Evolutionary conservation across 2,329 filamentous ascomycete genomes (phyloP).

Genomic region (Hymenoscyphus repandus): DNA sequence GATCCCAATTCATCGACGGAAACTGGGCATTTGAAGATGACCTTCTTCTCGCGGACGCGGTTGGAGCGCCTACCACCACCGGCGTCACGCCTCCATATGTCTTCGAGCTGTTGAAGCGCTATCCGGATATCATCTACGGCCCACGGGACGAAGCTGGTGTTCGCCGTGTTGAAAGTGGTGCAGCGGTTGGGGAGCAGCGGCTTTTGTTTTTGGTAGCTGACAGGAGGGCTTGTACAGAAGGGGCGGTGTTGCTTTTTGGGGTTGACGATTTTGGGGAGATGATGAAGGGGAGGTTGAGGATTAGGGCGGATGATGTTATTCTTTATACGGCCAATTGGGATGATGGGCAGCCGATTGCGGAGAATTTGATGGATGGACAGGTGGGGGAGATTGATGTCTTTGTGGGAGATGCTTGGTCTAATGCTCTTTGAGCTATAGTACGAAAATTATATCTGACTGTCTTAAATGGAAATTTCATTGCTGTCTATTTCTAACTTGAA

Average conservation of each 20-base stretch:
- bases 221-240: conserved; percentile 1
- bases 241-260: background rate
- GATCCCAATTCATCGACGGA: background rate
- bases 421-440: no score
- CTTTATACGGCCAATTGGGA: background rate
- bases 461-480: no score
- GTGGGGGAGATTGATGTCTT: background rate
- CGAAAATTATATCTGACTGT: no score
- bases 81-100: background rate
- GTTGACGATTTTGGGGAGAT: conserved; percentile 1
- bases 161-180: background rate
- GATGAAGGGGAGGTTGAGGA: background rate
- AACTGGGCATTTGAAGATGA: conserved; percentile 2
- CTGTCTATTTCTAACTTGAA: no score
- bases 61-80: background rate
- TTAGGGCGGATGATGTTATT: background rate
- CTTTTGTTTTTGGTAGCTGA: background rate
- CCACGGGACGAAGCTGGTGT: background rate
- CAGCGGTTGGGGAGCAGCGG: background rate
- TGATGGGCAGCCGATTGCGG: background rate
- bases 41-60: background rate
- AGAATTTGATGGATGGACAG: background rate
- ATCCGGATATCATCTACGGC: background rate
- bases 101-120: background rate
- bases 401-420: no score